Conservation (phyloP, 2,329 filamentous ascomycete genomes). For the Alternaria angustiovoidea region DNA sequence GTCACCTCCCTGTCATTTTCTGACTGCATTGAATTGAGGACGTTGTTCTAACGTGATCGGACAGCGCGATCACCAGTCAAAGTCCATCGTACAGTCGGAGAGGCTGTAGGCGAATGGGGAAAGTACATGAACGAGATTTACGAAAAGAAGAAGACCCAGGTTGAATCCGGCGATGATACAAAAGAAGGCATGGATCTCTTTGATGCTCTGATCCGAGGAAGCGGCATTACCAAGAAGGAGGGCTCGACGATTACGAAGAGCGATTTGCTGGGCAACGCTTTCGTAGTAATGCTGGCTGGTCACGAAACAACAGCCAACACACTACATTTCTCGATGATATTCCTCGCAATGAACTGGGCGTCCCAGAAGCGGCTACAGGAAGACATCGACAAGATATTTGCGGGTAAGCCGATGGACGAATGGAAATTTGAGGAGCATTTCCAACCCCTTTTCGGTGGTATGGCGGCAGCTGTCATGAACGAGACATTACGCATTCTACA, state of each 20-base stretch:
- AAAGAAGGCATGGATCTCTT: constrained; percentile 65
- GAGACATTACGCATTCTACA: constrained; percentile 78
- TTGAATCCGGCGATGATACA: constrained; percentile 42
- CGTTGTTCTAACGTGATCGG: constrained; percentile 5
- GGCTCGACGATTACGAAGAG: constrained; percentile 43
- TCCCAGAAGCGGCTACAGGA: constrained; percentile 72
- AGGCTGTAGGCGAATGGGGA: constrained; percentile 69
- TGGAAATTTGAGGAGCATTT: constrained; percentile 78
- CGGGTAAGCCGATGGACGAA: constrained; percentile 62
- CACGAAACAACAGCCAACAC: constrained; percentile 83
- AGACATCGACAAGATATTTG: constrained; percentile 73
- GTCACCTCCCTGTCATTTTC: constrained; percentile 24
- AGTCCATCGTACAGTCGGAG: constrained; percentile 60
- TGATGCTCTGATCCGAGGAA: constrained; percentile 50
- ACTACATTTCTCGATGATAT: constrained; percentile 74
- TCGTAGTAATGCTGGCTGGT: constrained; percentile 71
- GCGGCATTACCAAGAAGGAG: constrained; percentile 45
- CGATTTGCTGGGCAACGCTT: constrained; percentile 77
- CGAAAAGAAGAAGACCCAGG: constrained; percentile 64
- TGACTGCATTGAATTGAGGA: not conserved
- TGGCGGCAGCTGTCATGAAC: constrained; percentile 78
- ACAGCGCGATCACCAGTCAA: constrained; percentile 52
- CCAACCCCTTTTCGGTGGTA: constrained; percentile 70
- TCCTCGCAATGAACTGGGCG: constrained; percentile 70
- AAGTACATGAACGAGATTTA: constrained; percentile 76